A percentile compares a stretch with the other conserved stretches of the same genome.
phyloP scores from a whole-genome alignment of 2,329 filamentous ascomycete genomes.

The Lithohypha guttulata region DNA sequence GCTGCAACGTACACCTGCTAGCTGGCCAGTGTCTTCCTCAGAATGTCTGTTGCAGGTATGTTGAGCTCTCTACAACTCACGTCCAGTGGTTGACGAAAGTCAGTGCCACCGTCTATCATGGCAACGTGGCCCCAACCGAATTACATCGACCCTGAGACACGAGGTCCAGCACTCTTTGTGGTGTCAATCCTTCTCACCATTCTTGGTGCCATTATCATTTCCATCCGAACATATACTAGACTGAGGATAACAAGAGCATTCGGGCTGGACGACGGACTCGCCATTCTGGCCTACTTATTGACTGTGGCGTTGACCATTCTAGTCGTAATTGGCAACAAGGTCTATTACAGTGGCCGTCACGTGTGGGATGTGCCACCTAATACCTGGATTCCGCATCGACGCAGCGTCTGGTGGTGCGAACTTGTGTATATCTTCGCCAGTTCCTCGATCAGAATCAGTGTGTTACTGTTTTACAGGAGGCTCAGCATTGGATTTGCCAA shows the following conservation, averaged over 20 bases:
- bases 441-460: constrained; percentile 17
- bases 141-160: constrained; percentile 24
- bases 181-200: constrained; percentile 21
- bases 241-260: constrained; percentile 21
- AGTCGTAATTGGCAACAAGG: constrained; percentile 18
- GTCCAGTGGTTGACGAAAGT: background rate
- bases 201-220: constrained; percentile 18
- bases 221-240: constrained; percentile 23
- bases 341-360: constrained; percentile 17
- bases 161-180: constrained; percentile 22
- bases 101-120: constrained; percentile 7
- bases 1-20: no score
- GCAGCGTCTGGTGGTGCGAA: constrained; percentile 18
- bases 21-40: no score
- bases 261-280: constrained; percentile 18
- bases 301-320: constrained; percentile 13
- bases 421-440: constrained; percentile 14
- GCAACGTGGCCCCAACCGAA: constrained; percentile 25
- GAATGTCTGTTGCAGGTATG: no score
- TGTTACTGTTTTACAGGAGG: constrained; percentile 21
- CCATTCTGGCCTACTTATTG: constrained; percentile 13
- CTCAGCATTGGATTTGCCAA: constrained; percentile 18
- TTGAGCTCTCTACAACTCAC: background rate
- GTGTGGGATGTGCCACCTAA: constrained; percentile 18
- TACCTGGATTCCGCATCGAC: constrained; percentile 11